These are phyloP conservation scores for Podospora bellae-mahoneyi DNA, from an alignment of 495 filamentous ascomycete species.

Conservation along the genomic window DNA sequence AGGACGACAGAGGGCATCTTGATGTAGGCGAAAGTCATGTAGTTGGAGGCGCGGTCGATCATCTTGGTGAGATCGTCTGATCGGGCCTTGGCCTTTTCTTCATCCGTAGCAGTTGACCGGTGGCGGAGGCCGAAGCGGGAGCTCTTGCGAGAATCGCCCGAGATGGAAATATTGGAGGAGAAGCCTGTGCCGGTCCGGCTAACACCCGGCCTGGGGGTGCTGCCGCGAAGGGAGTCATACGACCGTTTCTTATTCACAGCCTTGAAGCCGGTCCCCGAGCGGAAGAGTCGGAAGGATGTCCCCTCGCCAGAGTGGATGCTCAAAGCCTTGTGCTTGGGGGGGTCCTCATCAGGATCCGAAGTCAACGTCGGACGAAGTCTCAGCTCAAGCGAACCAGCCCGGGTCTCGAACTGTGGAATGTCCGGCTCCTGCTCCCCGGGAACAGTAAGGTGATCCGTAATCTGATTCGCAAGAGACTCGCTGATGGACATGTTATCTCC, in stretches of 20 bases:
- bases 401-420: conserved; percentile 43
- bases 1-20: conserved; percentile 92
- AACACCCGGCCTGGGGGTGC: conserved; percentile 45
- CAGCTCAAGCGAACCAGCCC: conserved; percentile 68
- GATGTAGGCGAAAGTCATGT: conserved; percentile 95
- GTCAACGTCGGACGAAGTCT: conserved; percentile 74
- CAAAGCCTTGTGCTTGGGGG: conserved; percentile 48
- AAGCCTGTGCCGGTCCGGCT: conserved; percentile 51
- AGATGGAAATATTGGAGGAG: conserved; percentile 39
- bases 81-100: conserved; percentile 45
- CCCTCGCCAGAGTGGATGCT: conserved; percentile 48
- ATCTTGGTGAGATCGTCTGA: conserved; percentile 97
- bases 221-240: conserved; percentile 59
- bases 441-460: conserved; percentile 25
- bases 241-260: conserved; percentile 59
- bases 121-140: conserved; percentile 45
- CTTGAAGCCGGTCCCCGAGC: conserved; percentile 39
- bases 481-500: conserved; percentile 42
- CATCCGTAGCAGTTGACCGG: conserved; percentile 30
- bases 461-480: conserved; percentile 20
- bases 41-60: conserved; percentile 91
- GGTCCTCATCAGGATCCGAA: conserved; percentile 49
- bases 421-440: conserved; percentile 36
- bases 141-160: conserved; percentile 49
- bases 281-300: conserved; percentile 55